phyloP scores from a whole-genome alignment of 2,329 filamentous ascomycete genomes.

The Cladosporium sp. region DNA sequence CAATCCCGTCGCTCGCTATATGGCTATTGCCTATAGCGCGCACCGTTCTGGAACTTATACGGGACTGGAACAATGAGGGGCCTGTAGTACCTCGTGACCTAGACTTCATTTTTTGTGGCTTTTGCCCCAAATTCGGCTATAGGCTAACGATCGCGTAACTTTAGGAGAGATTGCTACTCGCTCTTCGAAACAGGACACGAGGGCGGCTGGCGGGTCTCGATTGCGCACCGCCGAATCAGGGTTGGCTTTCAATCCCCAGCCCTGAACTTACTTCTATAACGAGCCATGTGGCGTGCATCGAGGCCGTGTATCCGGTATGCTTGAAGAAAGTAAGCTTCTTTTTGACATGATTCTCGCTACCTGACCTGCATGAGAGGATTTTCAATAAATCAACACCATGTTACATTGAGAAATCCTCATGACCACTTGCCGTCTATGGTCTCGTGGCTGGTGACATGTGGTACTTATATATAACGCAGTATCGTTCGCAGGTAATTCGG shows the following conservation, averaged over 20 bases:
- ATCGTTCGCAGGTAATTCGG: neutral
- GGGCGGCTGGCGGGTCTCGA: neutral
- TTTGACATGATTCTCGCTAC: neutral
- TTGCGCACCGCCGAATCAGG: neutral
- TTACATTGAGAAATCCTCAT: neutral
- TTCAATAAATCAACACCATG: constrained; percentile 1
- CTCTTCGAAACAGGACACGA: constrained; percentile 4
- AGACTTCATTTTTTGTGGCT: neutral
- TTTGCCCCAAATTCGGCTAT: neutral
- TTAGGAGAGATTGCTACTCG: constrained; percentile 6
- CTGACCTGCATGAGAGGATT: constrained; percentile 5
- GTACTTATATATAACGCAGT: neutral
- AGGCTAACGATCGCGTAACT: neutral
- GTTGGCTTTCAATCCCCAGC: neutral
- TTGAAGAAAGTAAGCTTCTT: constrained; percentile 8
- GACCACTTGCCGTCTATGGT: neutral
- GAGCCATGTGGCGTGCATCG: constrained; percentile 10
- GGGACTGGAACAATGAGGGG: neutral
- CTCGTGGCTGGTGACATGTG: neutral
- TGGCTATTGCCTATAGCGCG: constrained; percentile 11
- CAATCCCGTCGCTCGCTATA: neutral
- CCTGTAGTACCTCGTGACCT: neutral
- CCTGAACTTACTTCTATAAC: constrained; percentile 10
- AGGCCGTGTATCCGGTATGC: constrained; percentile 13
- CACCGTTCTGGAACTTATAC: neutral